These are phyloP conservation scores for Breviolum minutum DNA, from an alignment of 73 alveolate genomes.

Conservation along the genomic window DNA sequence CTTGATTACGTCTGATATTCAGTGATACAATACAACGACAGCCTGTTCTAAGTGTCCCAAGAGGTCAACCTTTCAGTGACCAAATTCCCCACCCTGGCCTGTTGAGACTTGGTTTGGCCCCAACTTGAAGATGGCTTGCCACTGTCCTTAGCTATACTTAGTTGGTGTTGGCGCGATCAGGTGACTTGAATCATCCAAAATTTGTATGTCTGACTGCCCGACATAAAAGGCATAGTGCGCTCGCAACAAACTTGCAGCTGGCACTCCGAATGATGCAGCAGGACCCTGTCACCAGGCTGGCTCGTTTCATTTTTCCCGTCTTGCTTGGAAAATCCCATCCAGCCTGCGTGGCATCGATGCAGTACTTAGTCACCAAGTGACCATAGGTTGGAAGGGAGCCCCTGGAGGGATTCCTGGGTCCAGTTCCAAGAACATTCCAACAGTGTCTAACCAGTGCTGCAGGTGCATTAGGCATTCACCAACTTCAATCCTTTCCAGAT, in stretches of 20 bases:
- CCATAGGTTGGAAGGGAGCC: constrained; percentile 73
- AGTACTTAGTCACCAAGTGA: constrained; percentile 46
- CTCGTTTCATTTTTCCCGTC: background rate
- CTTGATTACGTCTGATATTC: no score
- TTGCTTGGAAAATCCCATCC: background rate
- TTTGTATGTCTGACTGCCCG: background rate
- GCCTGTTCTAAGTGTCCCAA: no score
- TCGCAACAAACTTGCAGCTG: constrained; percentile 86
- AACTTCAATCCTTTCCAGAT: background rate
- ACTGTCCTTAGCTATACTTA: background rate
- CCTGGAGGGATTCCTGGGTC: constrained; percentile 70
- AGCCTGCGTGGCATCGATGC: constrained; percentile 73
- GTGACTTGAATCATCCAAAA: background rate
- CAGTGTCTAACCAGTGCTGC: no score
- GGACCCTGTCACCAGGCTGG: constrained; percentile 46
- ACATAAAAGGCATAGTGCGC: constrained; percentile 83
- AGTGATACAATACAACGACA: no score
- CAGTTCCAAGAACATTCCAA: background rate
- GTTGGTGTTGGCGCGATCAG: background rate
- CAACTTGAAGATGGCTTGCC: constrained; percentile 38
- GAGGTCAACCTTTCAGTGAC: no score
- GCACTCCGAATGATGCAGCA: constrained; percentile 77
- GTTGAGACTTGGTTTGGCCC: constrained; percentile 61
- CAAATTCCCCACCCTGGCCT: background rate
- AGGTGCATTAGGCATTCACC: no score